These are phyloP conservation scores for Lactifluus subvellereus DNA, from an alignment of 768 basidiomycete species.

Conservation along the genomic window DNA sequence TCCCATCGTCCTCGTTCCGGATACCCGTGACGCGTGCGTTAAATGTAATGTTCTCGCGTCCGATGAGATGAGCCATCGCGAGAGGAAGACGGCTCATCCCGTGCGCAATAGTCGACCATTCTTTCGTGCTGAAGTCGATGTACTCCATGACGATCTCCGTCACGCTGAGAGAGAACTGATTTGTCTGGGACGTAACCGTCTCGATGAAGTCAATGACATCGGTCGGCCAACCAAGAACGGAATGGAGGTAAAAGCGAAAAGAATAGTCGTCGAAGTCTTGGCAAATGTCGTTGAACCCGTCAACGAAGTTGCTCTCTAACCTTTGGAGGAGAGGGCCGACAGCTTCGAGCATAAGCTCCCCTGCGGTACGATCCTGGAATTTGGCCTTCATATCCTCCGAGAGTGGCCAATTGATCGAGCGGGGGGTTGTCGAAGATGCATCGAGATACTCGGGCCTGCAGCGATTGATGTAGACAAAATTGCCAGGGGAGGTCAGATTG, in stretches of 20 bases:
- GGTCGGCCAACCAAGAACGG: conserved; percentile 16
- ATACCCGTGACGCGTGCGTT: conserved; percentile 24
- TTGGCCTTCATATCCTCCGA: not conserved
- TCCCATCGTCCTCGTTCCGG: conserved; percentile 14
- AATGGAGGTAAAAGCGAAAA: conserved; percentile 25
- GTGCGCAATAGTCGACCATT: conserved; percentile 25
- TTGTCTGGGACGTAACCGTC: conserved; percentile 27
- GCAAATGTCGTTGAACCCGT: conserved; percentile 22
- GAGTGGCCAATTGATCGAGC: conserved; percentile 15
- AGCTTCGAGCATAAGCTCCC: conserved; percentile 20
- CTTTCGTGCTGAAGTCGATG: conserved; percentile 26
- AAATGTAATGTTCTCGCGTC: conserved; percentile 25
- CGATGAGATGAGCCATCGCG: conserved; percentile 25
- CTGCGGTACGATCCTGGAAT: conserved; percentile 17
- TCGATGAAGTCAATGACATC: conserved; percentile 27
- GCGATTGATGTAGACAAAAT: conserved; percentile 22
- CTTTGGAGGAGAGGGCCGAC: conserved; percentile 17
- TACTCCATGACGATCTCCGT: conserved; percentile 28
- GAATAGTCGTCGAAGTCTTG: conserved; percentile 22
- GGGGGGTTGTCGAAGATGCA: conserved; percentile 13
- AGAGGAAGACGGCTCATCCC: conserved; percentile 27
- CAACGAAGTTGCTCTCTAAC: conserved; percentile 19
- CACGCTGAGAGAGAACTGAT: conserved; percentile 28
- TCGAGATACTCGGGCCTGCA: not conserved
- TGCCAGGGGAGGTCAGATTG: conserved; percentile 18